Base-by-base conservation (phyloP, 2,329 filamentous ascomycete species). In the Arthrocladium fulminans region DNA sequence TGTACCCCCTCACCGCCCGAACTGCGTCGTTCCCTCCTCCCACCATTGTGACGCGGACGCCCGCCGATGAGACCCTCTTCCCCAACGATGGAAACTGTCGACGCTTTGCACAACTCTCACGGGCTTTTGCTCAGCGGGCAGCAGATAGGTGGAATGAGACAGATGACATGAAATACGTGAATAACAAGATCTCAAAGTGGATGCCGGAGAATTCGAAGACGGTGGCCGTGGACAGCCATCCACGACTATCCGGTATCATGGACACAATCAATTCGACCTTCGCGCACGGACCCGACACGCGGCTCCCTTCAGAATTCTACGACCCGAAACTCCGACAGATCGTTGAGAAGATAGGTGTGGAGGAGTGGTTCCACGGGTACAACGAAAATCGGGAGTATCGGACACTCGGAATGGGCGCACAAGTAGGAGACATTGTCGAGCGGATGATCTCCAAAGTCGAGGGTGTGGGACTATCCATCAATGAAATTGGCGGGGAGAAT, bases 331-430 rank as follows among this genome's bases (percentile, higher is more conserved):
- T 76, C 3, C 75, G 80, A 43, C 73, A 74, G 2, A 84, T 88
- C 52, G 79, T 92, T 49, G 80, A 85, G 49, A 73, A 73, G 29
- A 80, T 96, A 50, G 80, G 77, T 23, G 81, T 89, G 0, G 89
- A 98, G 60, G 92, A 97, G 68, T 97, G 92, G 92, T 97, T 84
- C 64, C 72, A 78, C 17, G 90, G 92, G 2, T 97, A 94, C 64
- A 75, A 75, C 49, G 89, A 96, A 66, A 88, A 80, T 52, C 69
- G 71, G 35, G 92, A 97, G 66, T 97, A 95, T 67, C 83, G 90
- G n/a, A 79, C 77, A 55, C 74, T 97, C 2, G 92, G 90, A 2
- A 92, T 96, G 53, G 92, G 92, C 23, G 79, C 77, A 9, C 72
- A 97, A 8, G 73, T 95, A 61, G 90, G 88, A 24, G 90, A 97